These are phyloP conservation scores for Rheum nobile DNA, from an alignment of 148 eudicot species.

Conservation along the genomic window DNA sequence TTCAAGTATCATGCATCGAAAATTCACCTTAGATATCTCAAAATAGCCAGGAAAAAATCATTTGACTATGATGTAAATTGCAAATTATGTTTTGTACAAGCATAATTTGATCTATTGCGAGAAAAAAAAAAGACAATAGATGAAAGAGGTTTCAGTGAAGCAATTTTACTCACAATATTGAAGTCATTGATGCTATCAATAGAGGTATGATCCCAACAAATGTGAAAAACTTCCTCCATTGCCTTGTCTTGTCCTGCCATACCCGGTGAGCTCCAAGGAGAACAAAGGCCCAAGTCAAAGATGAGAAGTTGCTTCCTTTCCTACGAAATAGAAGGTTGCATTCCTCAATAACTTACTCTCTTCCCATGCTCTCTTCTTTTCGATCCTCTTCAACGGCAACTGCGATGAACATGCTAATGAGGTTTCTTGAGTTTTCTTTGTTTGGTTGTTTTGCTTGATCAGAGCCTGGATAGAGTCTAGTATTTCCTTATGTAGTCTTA, in stretches of 20 bases:
- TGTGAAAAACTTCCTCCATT: conserved; percentile 43
- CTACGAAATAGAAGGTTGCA: conserved; percentile 91
- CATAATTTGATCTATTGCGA: too few species aligned
- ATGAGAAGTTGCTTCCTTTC: conserved; percentile 76
- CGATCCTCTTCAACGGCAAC: conserved; percentile 27
- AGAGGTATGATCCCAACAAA: conserved; percentile 29
- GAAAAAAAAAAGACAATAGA: too few species aligned
- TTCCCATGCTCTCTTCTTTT: conserved; percentile 31
- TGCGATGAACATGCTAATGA: conserved; percentile 37
- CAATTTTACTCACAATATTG: conserved; percentile 41
- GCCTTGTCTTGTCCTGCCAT: conserved; percentile 68
- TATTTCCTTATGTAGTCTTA: conserved; percentile 56
- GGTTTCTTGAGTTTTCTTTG: conserved; percentile 24
- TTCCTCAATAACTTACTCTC: conserved; percentile 57
- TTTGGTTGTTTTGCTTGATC: conserved; percentile 23
- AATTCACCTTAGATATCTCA: too few species aligned
- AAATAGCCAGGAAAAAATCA: too few species aligned
- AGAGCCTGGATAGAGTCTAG: conserved; percentile 36
- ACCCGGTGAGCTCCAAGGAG: conserved; percentile 57
- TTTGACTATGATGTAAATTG: too few species aligned
- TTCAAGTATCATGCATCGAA: too few species aligned
- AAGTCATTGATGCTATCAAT: conserved; percentile 36
- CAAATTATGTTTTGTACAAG: too few species aligned
- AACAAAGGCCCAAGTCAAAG: conserved; percentile 65
- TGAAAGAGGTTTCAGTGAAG: neutral